Conservation (phyloP, 352 stramenopile genomes). For the Phytophthora pini region DNA sequence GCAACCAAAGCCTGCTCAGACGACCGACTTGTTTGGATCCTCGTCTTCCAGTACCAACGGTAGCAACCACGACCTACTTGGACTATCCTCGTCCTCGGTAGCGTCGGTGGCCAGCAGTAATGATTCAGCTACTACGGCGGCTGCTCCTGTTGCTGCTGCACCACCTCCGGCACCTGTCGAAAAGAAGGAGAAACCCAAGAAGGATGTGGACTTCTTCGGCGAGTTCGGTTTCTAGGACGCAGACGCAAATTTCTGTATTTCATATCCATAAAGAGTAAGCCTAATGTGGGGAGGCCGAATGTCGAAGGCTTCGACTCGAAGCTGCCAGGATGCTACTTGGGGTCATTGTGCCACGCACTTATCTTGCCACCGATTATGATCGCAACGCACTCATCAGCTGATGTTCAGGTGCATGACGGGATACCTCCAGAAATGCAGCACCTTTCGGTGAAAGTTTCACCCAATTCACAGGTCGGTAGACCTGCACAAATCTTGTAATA, state of each 20-base stretch:
- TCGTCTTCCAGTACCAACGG: constrained; percentile 44
- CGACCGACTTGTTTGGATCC: constrained; percentile 57
- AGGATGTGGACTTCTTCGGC: constrained; percentile 87
- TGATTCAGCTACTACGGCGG: constrained; percentile 27
- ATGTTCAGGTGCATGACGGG: no score
- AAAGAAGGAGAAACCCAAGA: constrained; percentile 58
- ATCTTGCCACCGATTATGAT: constrained; percentile 5
- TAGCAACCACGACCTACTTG: constrained; percentile 37
- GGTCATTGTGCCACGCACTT: constrained; percentile 5
- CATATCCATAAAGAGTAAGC: constrained; percentile 37
- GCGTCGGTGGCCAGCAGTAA: constrained; percentile 27
- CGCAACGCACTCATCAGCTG: neutral
- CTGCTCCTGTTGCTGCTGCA: constrained; percentile 24
- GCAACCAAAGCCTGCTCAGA: constrained; percentile 38
- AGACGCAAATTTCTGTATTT: constrained; percentile 14
- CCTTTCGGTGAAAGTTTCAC: no score
- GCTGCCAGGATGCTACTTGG: neutral
- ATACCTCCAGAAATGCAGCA: no score
- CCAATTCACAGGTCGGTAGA: no score
- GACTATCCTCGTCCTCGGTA: constrained; percentile 29
- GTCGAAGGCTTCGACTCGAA: neutral
- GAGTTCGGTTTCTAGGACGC: constrained; percentile 77
- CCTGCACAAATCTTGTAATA: no score
- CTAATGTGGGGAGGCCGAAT: constrained; percentile 19
- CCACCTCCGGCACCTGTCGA: constrained; percentile 41